Evolutionary conservation across 2,329 filamentous ascomycete species (phyloP).

Genomic region (Fusarium albosuccineum): DNA sequence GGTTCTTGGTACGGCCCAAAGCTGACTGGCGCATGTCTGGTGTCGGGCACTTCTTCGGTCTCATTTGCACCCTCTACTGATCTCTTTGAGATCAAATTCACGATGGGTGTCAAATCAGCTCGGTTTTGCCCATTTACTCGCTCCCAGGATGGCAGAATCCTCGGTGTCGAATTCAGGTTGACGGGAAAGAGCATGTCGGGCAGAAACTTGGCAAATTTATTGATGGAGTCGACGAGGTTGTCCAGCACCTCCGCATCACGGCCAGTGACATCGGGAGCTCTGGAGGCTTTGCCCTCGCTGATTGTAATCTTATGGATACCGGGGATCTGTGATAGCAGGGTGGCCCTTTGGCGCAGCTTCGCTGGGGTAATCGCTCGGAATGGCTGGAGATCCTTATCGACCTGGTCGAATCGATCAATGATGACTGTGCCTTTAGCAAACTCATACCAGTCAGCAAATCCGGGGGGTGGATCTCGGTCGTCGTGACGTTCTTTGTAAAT

Average conservation of each 20-base stretch:
- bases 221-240: slow-evolving; percentile 74
- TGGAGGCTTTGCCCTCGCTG: slow-evolving; percentile 70
- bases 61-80: slow-evolving; percentile 25
- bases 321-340: slow-evolving; percentile 54
- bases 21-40: background rate
- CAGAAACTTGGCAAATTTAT: slow-evolving; percentile 77
- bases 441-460: slow-evolving; percentile 88
- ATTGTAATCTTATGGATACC: slow-evolving; percentile 68
- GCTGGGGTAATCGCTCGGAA: slow-evolving; percentile 82
- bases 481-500: slow-evolving; percentile 67
- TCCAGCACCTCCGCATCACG: slow-evolving; percentile 55
- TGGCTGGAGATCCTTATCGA: slow-evolving; percentile 79
- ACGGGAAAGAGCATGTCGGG: slow-evolving; percentile 89
- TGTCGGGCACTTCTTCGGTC: slow-evolving; percentile 5
- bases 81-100: slow-evolving; percentile 48
- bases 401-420: slow-evolving; percentile 85
- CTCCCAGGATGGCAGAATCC: slow-evolving; percentile 69
- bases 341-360: slow-evolving; percentile 72
- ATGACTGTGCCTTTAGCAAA: slow-evolving; percentile 80
- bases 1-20: background rate
- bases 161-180: slow-evolving; percentile 70
- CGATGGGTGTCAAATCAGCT: slow-evolving; percentile 46
- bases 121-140: slow-evolving; percentile 56
- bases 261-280: slow-evolving; percentile 52
- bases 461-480: slow-evolving; percentile 79